Conservation (phyloP, 441 rosid genomes). For the California macrophylla region DNA sequence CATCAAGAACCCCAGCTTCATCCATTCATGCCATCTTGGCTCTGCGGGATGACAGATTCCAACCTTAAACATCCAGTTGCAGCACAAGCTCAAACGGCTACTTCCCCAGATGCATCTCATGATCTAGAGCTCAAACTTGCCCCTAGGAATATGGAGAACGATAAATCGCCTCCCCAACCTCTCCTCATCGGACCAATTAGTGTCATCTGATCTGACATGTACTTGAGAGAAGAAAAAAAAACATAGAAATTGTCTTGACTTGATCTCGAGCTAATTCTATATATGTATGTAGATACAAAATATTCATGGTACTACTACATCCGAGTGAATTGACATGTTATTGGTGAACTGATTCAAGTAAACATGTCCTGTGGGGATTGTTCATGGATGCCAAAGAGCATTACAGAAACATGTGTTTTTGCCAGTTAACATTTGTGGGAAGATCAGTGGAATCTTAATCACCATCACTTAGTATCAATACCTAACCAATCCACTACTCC, state of each 20-base stretch:
- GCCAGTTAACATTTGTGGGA: background rate
- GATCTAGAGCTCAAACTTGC: constrained; percentile 58
- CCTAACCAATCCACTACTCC: background rate
- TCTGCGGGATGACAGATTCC: background rate
- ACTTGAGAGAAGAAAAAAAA: background rate
- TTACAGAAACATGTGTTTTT: too few relatives aligned
- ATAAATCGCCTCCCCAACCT: constrained; percentile 19
- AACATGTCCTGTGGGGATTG: background rate
- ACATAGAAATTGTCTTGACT: background rate
- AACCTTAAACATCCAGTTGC: background rate
- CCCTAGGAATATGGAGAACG: constrained; percentile 26
- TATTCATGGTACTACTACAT: background rate
- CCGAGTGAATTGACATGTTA: background rate
- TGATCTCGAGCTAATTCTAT: background rate
- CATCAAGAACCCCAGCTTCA: constrained; percentile 4
- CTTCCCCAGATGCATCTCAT: constrained; percentile 14
- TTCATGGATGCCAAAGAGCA: too few relatives aligned
- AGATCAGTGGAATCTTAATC: background rate
- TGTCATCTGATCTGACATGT: constrained; percentile 26
- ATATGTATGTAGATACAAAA: constrained; percentile 6
- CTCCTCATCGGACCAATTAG: constrained; percentile 30
- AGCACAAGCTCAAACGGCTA: background rate
- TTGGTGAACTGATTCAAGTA: background rate
- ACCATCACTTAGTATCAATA: background rate
- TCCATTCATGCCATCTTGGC: background rate